Conservation (phyloP, 2,329 filamentous ascomycete species). For the Fonsecaea pedrosoi region DNA sequence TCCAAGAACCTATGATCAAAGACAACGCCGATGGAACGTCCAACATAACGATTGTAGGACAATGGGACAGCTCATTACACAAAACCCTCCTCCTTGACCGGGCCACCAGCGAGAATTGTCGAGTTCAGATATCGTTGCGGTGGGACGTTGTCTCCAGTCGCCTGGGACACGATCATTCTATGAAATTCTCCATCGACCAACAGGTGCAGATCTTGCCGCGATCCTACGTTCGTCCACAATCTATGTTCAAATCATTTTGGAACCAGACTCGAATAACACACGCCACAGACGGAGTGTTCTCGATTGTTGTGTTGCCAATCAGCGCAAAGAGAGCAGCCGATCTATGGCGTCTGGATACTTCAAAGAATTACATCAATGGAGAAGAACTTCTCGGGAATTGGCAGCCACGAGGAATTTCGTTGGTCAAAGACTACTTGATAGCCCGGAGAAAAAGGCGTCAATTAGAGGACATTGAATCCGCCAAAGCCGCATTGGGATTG, state of each 20-base stretch:
- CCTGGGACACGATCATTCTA: constrained; percentile 73
- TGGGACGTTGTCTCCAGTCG: constrained; percentile 88
- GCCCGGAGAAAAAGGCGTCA: constrained; percentile 76
- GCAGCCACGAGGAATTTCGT: constrained; percentile 85
- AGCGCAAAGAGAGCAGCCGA: constrained; percentile 91
- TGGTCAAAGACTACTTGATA: constrained; percentile 85
- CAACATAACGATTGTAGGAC: constrained; percentile 82
- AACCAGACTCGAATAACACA: constrained; percentile 84
- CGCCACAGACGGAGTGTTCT: constrained; percentile 85
- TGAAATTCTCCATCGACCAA: constrained; percentile 82
- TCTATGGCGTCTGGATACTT: constrained; percentile 94
- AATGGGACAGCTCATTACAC: constrained; percentile 97
- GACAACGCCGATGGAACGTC: constrained; percentile 89
- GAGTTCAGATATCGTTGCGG: constrained; percentile 82
- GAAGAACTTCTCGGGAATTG: constrained; percentile 85
- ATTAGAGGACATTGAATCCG: constrained; percentile 78
- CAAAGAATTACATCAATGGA: constrained; percentile 94
- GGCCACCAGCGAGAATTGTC: constrained; percentile 88
- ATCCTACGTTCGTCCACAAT: constrained; percentile 82
- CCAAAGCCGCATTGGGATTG: constrained; percentile 52
- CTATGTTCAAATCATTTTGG: constrained; percentile 86
- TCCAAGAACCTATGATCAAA: constrained; percentile 78
- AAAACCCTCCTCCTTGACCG: constrained; percentile 91
- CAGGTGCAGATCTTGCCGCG: constrained; percentile 83
- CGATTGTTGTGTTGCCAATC: constrained; percentile 81